Evolutionary conservation across 371 early-diverging fungal genomes (phyloP), one percentile per base, ranked within the genome.

Genomic region (Apophysomyces sp.): DNA sequence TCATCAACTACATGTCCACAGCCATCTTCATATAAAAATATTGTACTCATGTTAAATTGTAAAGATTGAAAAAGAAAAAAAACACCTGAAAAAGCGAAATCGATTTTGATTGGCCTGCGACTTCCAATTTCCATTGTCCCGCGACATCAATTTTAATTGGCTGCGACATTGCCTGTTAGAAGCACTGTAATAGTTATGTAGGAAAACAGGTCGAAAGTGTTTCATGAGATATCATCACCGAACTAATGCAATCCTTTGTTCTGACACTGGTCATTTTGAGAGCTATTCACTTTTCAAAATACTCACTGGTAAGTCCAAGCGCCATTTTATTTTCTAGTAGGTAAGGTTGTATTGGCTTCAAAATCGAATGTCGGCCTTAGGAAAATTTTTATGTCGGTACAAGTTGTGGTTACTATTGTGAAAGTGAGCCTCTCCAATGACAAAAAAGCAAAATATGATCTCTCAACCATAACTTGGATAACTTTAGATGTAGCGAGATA

Each of bases 261-360:
- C 63, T 6, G 54, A 68, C 68, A 68, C 59, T 31, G 60, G 68
- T 68, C 68, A 68, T 68, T 68, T 68, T 68, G 68, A 63, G 55
- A 52, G 55, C 52, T 63, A 68, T 63, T 68, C 60, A 68, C 63
- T 30, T 41, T 63, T 55, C 21, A 60, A 69, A 69, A 69, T 69
- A 59, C 62, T 56, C 69, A 69, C 69, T 69, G 69, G 69, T 69
- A 69, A 69, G 69, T 69, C 65, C 58, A 40, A 61, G 62, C 62
- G 69, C 29, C 60, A 40, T 63, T n/a, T n/a, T 31, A 12, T 30
- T 69, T 69, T 64, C 62, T 59, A 69, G 57, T 61, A 58, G 60
- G 69, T 69, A 69, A 65, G 40, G 62, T 41, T 51, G 36, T 26
- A 57, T 37, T 24, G 49, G 49, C 21, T n/a, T 21, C 49, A 44